A percentile compares a stretch with the other conserved stretches of the same genome.
phyloP scores from a whole-genome alignment of 208 protist genomes.

The Herpetomonas tarakana region DNA sequence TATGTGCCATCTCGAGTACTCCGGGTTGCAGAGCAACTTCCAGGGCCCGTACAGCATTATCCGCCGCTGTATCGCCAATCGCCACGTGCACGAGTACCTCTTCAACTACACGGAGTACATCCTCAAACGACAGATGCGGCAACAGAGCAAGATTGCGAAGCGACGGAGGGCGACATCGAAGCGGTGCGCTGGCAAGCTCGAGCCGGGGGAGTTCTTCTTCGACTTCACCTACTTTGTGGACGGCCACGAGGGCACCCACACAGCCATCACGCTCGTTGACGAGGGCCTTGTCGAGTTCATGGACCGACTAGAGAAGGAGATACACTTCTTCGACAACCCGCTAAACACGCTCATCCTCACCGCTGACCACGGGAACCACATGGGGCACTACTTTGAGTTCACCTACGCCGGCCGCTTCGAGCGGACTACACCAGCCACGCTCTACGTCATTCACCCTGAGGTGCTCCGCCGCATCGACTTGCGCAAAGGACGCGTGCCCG shows the following conservation, averaged over 20 bases:
- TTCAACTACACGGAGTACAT: slow-evolving; percentile 47
- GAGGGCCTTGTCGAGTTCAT: slow-evolving; percentile 46
- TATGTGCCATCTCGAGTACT: slow-evolving; percentile 61
- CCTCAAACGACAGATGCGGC: slow-evolving; percentile 25
- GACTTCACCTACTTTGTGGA: slow-evolving; percentile 57
- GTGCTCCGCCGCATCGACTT: slow-evolving; percentile 39
- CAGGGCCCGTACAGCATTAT: slow-evolving; percentile 60
- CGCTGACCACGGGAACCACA: slow-evolving; percentile 67
- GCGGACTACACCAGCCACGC: slow-evolving; percentile 34
- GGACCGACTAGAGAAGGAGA: slow-evolving; percentile 23
- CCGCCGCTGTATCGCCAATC: slow-evolving; percentile 44
- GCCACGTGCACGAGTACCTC: slow-evolving; percentile 50
- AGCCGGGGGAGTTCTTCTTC: slow-evolving; percentile 32
- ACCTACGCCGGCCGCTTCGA: slow-evolving; percentile 52
- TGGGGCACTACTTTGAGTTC: slow-evolving; percentile 63
- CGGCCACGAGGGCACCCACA: slow-evolving; percentile 64
- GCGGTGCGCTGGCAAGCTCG: not conserved
- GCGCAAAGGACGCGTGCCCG: slow-evolving; percentile 18
- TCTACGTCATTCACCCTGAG: slow-evolving; percentile 36
- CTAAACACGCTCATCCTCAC: slow-evolving; percentile 53
- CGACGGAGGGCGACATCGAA: slow-evolving; percentile 4
- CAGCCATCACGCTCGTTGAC: slow-evolving; percentile 42
- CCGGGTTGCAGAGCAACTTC: slow-evolving; percentile 37
- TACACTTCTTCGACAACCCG: slow-evolving; percentile 64
- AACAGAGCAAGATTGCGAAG: not conserved